These are phyloP conservation scores for Danielozyma ontarioensis DNA, from an alignment of 805 yeast species.

Conservation along the genomic window DNA sequence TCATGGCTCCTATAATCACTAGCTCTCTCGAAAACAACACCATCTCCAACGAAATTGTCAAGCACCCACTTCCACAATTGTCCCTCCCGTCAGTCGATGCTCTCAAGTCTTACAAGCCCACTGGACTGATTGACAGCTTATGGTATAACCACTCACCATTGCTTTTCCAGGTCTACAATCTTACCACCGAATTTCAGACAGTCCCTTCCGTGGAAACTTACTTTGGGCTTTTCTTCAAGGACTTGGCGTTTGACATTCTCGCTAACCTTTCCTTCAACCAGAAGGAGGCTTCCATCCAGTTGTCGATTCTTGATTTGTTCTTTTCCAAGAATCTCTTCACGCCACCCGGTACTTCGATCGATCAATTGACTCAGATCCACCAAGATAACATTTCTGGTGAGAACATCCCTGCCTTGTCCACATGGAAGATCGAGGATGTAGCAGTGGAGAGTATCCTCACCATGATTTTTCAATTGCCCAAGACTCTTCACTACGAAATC, in stretches of 20 bases:
- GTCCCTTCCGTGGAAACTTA: conserved; percentile 36
- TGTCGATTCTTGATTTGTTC: conserved; percentile 66
- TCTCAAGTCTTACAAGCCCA: conserved; percentile 16
- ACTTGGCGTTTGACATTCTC: conserved; percentile 67
- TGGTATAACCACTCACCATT: conserved; percentile 60
- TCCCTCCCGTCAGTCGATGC: conserved; percentile 23
- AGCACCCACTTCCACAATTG: conserved; percentile 36
- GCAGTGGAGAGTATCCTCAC: conserved; percentile 79
- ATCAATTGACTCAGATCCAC: conserved; percentile 46
- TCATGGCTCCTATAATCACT: conserved; percentile 27
- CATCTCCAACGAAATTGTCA: conserved; percentile 34
- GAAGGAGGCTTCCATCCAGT: conserved; percentile 77
- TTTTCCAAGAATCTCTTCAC: conserved; percentile 53
- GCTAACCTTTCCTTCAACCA: conserved; percentile 85
- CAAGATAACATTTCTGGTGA: conserved; percentile 37
- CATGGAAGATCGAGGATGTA: conserved; percentile 89
- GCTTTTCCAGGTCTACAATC: conserved; percentile 54
- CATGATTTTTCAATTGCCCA: conserved; percentile 71
- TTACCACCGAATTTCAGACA: conserved; percentile 56
- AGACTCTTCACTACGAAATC: conserved; percentile 58
- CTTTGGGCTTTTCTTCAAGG: conserved; percentile 58
- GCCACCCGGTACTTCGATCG: conserved; percentile 71
- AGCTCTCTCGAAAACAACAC: conserved; percentile 29
- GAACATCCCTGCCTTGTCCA: conserved; percentile 45
- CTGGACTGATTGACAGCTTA: conserved; percentile 48